Base-by-base conservation (phyloP, 2,329 filamentous ascomycete species). In the Trichoderma pleuroti region DNA sequence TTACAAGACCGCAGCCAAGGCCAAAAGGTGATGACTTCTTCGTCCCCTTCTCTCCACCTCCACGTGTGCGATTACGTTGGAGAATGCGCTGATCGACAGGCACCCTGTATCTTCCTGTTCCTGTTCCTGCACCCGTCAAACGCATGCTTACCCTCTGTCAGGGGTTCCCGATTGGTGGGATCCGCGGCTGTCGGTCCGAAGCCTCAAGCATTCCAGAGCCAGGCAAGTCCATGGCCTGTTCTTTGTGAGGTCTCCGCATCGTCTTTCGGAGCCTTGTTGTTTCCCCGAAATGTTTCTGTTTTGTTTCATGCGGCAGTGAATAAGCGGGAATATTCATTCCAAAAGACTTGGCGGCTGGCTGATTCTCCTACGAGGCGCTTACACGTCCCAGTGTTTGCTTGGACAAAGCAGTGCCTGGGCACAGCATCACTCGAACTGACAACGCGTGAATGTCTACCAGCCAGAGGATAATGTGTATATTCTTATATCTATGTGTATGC, bases 41-140 rank as follows among this genome's bases (percentile, higher is more conserved):
- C 21, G 46, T 52, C 21, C 5, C 21, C 14, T 24, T 11, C 11
- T n/a, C 46, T 12, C 46, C 21, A 52, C 46, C 21, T 52, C 21
- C 21, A 11, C 46, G 46, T 24, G 26, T 63, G n/a, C n/a, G n/a
- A n/a, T n/a, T n/a, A 49, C 26, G 24, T 49, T 9, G 21, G 10
- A 49, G 30, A 24, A 24, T 65, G 46, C 30, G 62, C n/a, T 65
- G 62, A 65, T 54, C 30, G 62, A 65, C 46, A 65, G 62, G 46
- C 21, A 65, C 62, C 28, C 34, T 34, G 28, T 21, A 9, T 65
- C 42, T n/a, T 32, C 28, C 30, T 65, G 62, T n/a, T 32, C 28
- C 30, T 65, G 62, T 28, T 32, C 28, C 30, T 54, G 46, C 30
- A 54, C 42, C 16, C 28, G 60, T 49, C 61, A 64, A 64, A 64